phyloP scores from a whole-genome alignment of 2,329 filamentous ascomycete species.

The Ilyonectria mors-panacis region DNA sequence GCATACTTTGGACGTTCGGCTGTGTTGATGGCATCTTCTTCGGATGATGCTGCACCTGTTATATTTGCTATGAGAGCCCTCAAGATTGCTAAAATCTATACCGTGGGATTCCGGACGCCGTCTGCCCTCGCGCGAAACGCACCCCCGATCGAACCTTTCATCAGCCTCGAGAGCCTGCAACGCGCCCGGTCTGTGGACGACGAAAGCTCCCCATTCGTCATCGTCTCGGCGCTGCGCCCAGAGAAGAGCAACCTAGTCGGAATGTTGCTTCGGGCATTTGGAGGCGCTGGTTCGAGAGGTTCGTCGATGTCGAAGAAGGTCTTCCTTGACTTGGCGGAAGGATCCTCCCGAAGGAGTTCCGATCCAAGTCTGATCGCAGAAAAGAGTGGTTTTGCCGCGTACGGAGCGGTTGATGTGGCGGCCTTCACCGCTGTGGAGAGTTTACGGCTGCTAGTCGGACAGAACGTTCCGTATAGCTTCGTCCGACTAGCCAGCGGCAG shows the following conservation, averaged over 20 bases:
- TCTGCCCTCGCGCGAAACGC: constrained; percentile 72
- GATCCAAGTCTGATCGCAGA: constrained; percentile 80
- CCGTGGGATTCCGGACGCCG: constrained; percentile 82
- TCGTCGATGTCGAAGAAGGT: constrained; percentile 72
- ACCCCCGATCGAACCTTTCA: constrained; percentile 83
- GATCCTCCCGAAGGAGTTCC: constrained; percentile 66
- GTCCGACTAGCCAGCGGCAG: constrained; percentile 78
- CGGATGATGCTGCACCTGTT: constrained; percentile 82
- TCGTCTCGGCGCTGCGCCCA: constrained; percentile 83
- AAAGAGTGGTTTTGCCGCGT: constrained; percentile 83
- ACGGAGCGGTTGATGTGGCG: constrained; percentile 83
- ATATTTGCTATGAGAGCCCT: constrained; percentile 86
- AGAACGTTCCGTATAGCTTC: constrained; percentile 92
- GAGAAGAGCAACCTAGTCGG: constrained; percentile 86
- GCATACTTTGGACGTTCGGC: constrained; percentile 84
- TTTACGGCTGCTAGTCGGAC: constrained; percentile 82
- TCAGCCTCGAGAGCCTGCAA: constrained; percentile 77
- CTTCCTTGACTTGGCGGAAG: constrained; percentile 83
- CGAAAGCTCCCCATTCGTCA: constrained; percentile 79
- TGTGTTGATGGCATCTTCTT: constrained; percentile 79
- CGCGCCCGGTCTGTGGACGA: constrained; percentile 65
- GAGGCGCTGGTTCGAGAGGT: constrained; percentile 55
- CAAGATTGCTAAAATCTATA: constrained; percentile 84
- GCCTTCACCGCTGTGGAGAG: constrained; percentile 90
- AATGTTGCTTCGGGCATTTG: constrained; percentile 82